phyloP scores from a whole-genome alignment of 2,329 filamentous ascomycete species.

The Rutstroemia sydowiana region DNA sequence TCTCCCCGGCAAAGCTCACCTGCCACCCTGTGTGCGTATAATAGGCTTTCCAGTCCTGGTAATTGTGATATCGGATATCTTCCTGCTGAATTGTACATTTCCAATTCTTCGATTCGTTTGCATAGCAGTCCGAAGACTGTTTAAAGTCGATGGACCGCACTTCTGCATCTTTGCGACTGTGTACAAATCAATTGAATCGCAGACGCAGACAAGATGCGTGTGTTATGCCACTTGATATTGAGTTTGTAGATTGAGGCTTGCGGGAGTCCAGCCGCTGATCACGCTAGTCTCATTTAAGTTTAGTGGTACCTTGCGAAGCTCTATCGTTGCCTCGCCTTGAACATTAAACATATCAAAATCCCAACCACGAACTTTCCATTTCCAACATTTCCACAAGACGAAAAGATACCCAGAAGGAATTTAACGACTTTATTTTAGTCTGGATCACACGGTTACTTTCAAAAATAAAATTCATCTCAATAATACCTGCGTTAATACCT shows the following conservation, averaged over 20 bases:
- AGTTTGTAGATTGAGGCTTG: slow-evolving; percentile 11
- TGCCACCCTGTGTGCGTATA: slow-evolving; percentile 78
- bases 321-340: slow-evolving; percentile 10
- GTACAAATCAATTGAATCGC: slow-evolving; percentile 20
- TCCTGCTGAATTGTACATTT: slow-evolving; percentile 41
- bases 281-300: slow-evolving; percentile 4
- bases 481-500: slow-evolving; percentile 4
- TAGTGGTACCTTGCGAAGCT: slow-evolving; percentile 9
- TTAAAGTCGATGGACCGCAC: slow-evolving; percentile 41
- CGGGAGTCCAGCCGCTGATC: slow-evolving; percentile 8
- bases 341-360: slow-evolving; percentile 9
- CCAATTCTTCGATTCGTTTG: slow-evolving; percentile 39
- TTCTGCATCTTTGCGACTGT: slow-evolving; percentile 32
- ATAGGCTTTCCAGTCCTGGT: slow-evolving; percentile 96
- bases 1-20: slow-evolving; percentile 47
- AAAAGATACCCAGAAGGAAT: slow-evolving; percentile 3
- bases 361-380: slow-evolving; percentile 4
- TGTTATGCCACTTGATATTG: slow-evolving; percentile 12
- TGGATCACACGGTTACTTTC: not conserved
- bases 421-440: not conserved
- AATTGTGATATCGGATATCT: slow-evolving; percentile 77
- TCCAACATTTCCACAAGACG: not conserved
- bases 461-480: not conserved
- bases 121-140: slow-evolving; percentile 48
- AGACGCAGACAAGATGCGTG: slow-evolving; percentile 5